phyloP scores from a whole-genome alignment of 352 stramenopile genomes.

The Discostella stelligera region DNA sequence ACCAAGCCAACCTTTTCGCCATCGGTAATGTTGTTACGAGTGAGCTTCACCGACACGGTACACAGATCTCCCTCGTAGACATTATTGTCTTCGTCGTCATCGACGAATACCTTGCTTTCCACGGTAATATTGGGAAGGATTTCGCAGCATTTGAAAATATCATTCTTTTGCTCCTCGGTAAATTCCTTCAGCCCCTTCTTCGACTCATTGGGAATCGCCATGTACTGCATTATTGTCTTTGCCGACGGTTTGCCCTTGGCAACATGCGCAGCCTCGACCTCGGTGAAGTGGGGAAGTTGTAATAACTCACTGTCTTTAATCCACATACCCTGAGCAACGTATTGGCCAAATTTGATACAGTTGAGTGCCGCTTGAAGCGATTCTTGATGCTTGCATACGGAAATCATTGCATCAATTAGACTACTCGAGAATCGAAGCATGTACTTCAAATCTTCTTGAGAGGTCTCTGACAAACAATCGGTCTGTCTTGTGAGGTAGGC shows the following conservation, averaged over 20 bases:
- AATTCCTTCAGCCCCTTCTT: constrained; percentile 92
- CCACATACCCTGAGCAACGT: constrained; percentile 95
- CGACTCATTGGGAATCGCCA: constrained; percentile 87
- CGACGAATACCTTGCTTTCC: constrained; percentile 87
- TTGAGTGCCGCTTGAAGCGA: constrained; percentile 93
- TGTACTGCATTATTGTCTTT: constrained; percentile 90
- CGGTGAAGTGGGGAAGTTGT: constrained; percentile 84
- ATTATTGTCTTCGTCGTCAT: constrained; percentile 89
- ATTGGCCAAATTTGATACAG: constrained; percentile 97
- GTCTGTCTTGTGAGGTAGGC: constrained; percentile 91
- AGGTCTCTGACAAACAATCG: constrained; percentile 53
- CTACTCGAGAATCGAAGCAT: constrained; percentile 95
- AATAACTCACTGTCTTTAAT: constrained; percentile 84
- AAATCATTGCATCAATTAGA: constrained; percentile 98
- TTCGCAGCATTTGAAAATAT: constrained; percentile 90
- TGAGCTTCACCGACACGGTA: constrained; percentile 95
- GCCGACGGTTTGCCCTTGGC: constrained; percentile 87
- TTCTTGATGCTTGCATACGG: constrained; percentile 94
- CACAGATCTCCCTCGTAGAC: constrained; percentile 99
- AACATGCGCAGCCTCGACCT: constrained; percentile 90
- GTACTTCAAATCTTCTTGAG: constrained; percentile 87
- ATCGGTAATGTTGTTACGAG: constrained; percentile 94
- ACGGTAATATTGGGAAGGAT: constrained; percentile 94
- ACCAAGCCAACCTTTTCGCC: constrained; percentile 92
- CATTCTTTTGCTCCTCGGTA: constrained; percentile 88